Percentiles rank a stretch among this genome's conserved stretches.
Conservation (phyloP, 352 stramenopile genomes). For the Phytophthora cactorum region DNA sequence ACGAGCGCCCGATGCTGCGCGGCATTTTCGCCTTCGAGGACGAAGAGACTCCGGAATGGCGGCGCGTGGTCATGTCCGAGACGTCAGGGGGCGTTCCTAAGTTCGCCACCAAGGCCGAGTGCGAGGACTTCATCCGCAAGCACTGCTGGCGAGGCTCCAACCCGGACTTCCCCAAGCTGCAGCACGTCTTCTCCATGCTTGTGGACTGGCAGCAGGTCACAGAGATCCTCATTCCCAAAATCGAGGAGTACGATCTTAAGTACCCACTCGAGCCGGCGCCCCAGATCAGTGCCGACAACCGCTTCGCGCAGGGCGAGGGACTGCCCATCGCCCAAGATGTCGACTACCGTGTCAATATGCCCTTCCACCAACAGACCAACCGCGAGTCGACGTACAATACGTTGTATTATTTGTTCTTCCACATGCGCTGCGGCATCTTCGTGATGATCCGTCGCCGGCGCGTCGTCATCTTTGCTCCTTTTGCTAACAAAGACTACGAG, state of each 20-base stretch:
- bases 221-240: conserved; percentile 79
- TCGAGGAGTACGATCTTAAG: conserved; percentile 75
- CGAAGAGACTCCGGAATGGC: conserved; percentile 85
- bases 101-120: conserved; percentile 89
- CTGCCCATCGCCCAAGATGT: conserved; percentile 62
- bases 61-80: conserved; percentile 70
- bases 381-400: conserved; percentile 94
- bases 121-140: conserved; percentile 87
- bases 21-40: conserved; percentile 90
- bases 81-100: conserved; percentile 78
- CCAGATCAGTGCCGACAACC: conserved; percentile 57
- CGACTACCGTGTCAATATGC: conserved; percentile 90
- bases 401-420: conserved; percentile 97
- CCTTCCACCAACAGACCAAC: conserved; percentile 91
- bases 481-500: conserved; percentile 97
- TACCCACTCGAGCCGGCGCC: conserved; percentile 51
- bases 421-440: conserved; percentile 99
- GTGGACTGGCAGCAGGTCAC: conserved; percentile 89
- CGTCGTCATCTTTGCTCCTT: conserved; percentile 97
- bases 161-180: conserved; percentile 89
- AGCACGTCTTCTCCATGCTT: conserved; percentile 93
- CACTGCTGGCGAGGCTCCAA: conserved; percentile 91
- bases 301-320: conserved; percentile 66
- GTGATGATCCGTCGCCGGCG: conserved; percentile 97
- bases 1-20: conserved; percentile 66